A percentile compares a stretch with the other conserved stretches of the same genome.
These are phyloP conservation scores for Pythium aphanidermatum DNA, from an alignment of 352 stramenopile genomes.

Conservation along the genomic window DNA sequence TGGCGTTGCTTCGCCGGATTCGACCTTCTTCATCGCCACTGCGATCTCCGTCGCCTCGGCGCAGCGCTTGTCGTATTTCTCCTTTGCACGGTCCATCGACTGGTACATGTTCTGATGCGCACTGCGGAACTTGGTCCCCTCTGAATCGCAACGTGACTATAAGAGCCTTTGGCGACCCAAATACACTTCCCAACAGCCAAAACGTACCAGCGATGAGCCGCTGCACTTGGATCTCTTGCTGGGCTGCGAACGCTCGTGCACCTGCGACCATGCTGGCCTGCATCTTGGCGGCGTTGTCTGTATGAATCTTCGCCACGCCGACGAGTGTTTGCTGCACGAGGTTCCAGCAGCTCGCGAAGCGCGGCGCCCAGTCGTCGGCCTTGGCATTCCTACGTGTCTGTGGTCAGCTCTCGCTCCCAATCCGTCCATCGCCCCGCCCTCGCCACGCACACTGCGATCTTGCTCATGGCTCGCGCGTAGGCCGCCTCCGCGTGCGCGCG, in stretches of 20 bases:
- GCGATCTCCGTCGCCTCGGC: conserved; percentile 57
- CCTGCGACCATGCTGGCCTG: conserved; percentile 49
- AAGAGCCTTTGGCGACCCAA: background rate
- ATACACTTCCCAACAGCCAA: no score
- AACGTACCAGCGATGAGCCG: conserved; percentile 54
- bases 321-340: conserved; percentile 50
- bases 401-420: background rate
- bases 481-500: conserved; percentile 44
- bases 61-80: conserved; percentile 76
- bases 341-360: conserved; percentile 50
- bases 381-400: conserved; percentile 31
- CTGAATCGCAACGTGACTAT: conserved; percentile 16
- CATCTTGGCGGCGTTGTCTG: conserved; percentile 53
- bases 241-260: conserved; percentile 56
- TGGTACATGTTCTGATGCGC: conserved; percentile 52
- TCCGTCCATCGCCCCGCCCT: background rate
- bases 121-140: conserved; percentile 65
- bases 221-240: conserved; percentile 76
- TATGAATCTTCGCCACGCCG: conserved; percentile 43
- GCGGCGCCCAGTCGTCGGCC: conserved; percentile 64
- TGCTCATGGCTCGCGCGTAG: conserved; percentile 56
- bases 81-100: conserved; percentile 63
- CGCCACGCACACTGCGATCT: conserved; percentile 46
- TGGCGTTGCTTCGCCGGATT: background rate
- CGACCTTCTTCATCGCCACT: conserved; percentile 5